phyloP scores from a whole-genome alignment of 257 asterid genomes.

The Solanum paucissectum region DNA sequence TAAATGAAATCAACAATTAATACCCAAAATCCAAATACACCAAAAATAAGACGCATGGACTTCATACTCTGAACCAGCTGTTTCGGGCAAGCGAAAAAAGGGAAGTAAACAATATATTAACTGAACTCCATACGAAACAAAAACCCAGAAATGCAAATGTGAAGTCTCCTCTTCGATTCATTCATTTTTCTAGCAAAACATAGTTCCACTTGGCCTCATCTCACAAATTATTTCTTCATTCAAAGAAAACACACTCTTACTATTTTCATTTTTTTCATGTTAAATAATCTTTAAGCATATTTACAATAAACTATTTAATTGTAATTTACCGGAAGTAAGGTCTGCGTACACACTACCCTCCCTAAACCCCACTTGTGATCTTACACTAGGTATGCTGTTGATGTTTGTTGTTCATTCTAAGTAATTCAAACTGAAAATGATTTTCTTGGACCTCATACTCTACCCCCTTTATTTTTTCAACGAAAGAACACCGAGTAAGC shows the following conservation, averaged over 20 bases:
- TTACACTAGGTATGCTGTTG: background rate
- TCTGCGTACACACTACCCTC: background rate
- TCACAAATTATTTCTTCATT: background rate
- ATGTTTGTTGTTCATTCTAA: background rate
- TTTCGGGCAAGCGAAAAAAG: background rate
- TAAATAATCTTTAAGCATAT: background rate
- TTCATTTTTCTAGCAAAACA: background rate
- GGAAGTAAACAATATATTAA: background rate
- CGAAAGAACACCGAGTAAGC: background rate
- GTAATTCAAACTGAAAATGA: background rate
- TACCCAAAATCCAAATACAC: background rate
- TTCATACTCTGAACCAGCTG: background rate
- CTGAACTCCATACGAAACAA: background rate
- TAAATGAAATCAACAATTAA: background rate
- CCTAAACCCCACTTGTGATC: background rate
- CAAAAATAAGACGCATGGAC: background rate
- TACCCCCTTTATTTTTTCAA: background rate
- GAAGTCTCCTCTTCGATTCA: background rate
- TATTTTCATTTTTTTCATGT: background rate
- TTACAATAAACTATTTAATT: background rate
- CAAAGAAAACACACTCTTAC: background rate
- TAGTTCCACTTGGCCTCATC: background rate
- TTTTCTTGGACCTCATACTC: background rate
- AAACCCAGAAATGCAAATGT: background rate
- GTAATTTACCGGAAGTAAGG: background rate